Evolutionary conservation across 2,329 filamentous ascomycete genomes (phyloP), one percentile per base, ranked within the genome.

Genomic region (Fusarium pseudoanthophilum): DNA sequence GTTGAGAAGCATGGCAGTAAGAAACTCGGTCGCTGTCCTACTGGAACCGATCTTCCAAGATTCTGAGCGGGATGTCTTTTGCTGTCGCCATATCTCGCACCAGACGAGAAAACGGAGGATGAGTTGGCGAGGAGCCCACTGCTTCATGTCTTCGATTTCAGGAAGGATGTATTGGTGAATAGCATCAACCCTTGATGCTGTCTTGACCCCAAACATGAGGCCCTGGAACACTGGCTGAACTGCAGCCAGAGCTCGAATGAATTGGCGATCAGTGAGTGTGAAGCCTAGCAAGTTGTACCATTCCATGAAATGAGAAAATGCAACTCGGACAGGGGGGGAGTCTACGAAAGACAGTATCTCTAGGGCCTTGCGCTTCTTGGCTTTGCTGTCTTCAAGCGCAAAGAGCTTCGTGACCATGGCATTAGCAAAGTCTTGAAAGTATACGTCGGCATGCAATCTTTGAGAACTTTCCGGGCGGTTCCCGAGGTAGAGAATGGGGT

Each of bases 41-140:
- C 48, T 26, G 4, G 68, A 59, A 5, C 69, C 74, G 30, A 79
- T 67, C 10, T 48, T 51, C 78, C 78, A 80, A 15, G 56, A 56
- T 21, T 32, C 37, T 20, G 64, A 68, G 14, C 75, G 76, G 13
- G 67, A 65, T 20, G 64, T 71, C 60, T 67, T 63, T 56, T 78
- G 70, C 24, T 63, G 64, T 5, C 78, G 74, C 75, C 78, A 80
- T 20, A 79, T 51, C 56, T 80, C 78, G 9, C 55, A 60, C 28
- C 64, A 60, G 15, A 80, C 24, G 32, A 80, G 71, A 56, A 80
- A 80, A 21, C 69, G 73, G 21, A 80, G 32, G 32, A 74, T 52
- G 16, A 71, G 64, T 24, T 78, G 58, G 7, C 52, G 14, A 6
- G 76, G 48, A 7, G 34, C n/a, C 73, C 75, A 73, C 4, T 15